Base-by-base conservation (phyloP, 257 asterid genomes). In the Capsicum rhomboideum region DNA sequence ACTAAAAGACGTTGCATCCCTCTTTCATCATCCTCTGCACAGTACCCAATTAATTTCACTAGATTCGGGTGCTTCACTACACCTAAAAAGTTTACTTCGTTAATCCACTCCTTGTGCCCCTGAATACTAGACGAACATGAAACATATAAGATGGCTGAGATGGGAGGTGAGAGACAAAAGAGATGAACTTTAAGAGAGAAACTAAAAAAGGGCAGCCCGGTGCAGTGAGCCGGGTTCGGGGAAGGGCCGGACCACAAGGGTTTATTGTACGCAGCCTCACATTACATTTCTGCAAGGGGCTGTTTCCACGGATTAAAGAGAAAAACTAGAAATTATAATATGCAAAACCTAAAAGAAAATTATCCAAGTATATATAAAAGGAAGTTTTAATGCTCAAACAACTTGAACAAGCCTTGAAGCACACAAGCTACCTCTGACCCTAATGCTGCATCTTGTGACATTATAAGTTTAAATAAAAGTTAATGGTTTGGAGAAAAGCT, bases 51-150 rank as follows among this genome's bases (percentile, higher is more conserved):
- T 77, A 96, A 61, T 90, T 92, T 96, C 9, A 96, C 99, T 34
- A 96, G 97, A 89, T 96, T 96, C 4, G 95, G 98, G 85, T 94
- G 98, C 42, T 93, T 89, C 34, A 94, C 93, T 16, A 96, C 94
- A 34, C 98, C 99, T 85, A 96, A 85, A 78, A 89, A 91, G 84
- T 92, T 92, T 72, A 96, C 98, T 86, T 96, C 99, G 85, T 92
- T 94, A 85, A 92, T 93, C 99, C 99, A 96, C 84, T 96, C 98
- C 90, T 92, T 94, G 86, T 96, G 98, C 95, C 99, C 99, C 99
- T 96, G 99, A 89, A 92, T 40, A 91, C 95, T 94, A 93, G 92
- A 93, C 92, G 88, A 90, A 79, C 13, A 64, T 52, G 63, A 83
- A 79, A 75, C 84, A 83, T 64, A 29, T 85, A 84, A 87, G 29